Conservation (phyloP, 352 stramenopile genomes). For the Aphanomyces stellatus region DNA sequence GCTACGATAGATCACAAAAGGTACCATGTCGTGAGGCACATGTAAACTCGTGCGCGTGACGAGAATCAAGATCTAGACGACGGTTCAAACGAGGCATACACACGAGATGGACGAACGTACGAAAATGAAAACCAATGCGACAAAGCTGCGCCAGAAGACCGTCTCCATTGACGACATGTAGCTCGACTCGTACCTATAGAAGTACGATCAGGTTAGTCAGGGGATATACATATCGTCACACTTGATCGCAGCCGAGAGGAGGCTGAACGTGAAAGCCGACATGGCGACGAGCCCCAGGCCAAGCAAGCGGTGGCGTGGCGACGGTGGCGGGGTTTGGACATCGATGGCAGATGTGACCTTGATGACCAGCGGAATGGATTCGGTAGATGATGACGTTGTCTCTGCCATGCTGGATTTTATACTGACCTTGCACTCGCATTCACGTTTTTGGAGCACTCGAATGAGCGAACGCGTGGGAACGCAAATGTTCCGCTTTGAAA, state of each 20-base stretch:
- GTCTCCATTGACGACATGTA: slow-evolving; percentile 50
- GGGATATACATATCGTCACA: slow-evolving; percentile 19
- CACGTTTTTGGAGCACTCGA: too few relatives aligned
- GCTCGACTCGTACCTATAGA: slow-evolving; percentile 22
- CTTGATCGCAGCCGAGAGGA: slow-evolving; percentile 52
- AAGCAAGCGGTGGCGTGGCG: background rate
- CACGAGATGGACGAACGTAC: too few relatives aligned
- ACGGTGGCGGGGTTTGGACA: too few relatives aligned
- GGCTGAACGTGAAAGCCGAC: slow-evolving; percentile 49
- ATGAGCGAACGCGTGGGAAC: too few relatives aligned
- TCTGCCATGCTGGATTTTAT: too few relatives aligned
- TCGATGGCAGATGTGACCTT: too few relatives aligned
- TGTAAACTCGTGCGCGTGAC: slow-evolving; percentile 23
- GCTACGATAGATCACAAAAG: slow-evolving; percentile 31
- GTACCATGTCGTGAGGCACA: slow-evolving; percentile 32
- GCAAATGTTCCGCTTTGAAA: too few relatives aligned
- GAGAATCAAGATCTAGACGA: slow-evolving; percentile 30
- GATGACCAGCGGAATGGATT: too few relatives aligned
- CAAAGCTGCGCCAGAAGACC: slow-evolving; percentile 55
- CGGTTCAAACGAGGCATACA: background rate
- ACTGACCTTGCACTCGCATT: too few relatives aligned
- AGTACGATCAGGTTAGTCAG: background rate
- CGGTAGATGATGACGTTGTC: too few relatives aligned
- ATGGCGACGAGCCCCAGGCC: slow-evolving; percentile 38
- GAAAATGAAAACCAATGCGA: slow-evolving; percentile 43